Conservation (phyloP, 2,329 filamentous ascomycete species). For the Sporothrix mexicana region DNA sequence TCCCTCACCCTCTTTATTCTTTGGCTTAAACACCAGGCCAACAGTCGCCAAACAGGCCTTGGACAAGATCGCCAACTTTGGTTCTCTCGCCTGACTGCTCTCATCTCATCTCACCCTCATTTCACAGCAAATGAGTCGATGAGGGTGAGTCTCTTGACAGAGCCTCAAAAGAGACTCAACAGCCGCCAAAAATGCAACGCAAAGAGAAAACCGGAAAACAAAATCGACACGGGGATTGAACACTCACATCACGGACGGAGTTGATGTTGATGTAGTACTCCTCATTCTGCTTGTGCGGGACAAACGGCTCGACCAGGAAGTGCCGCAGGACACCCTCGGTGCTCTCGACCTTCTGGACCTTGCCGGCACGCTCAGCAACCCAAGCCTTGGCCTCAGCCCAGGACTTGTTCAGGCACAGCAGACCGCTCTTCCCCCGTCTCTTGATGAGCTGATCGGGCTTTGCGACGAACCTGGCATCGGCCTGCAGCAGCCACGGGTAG, state of each 20-base stretch:
- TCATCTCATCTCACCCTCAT: background rate
- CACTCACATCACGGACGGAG: slow-evolving; percentile 97
- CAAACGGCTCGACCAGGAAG: slow-evolving; percentile 98
- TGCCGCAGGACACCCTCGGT: slow-evolving; percentile 86
- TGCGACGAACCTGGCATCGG: slow-evolving; percentile 90
- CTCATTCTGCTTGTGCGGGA: slow-evolving; percentile 91
- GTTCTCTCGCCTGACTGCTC: background rate
- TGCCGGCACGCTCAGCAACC: slow-evolving; percentile 90
- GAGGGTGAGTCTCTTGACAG: background rate
- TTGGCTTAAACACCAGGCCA: background rate
- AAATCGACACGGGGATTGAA: slow-evolving; percentile 29
- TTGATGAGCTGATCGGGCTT: slow-evolving; percentile 99
- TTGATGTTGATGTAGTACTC: slow-evolving; percentile 99
- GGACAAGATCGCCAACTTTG: background rate
- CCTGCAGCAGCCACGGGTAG: slow-evolving; percentile 90
- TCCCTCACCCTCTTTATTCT: background rate
- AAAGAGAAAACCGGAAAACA: background rate
- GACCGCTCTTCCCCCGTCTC: slow-evolving; percentile 97
- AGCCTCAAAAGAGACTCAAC: background rate
- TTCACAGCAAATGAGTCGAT: background rate
- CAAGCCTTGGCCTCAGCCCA: slow-evolving; percentile 94
- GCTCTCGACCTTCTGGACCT: slow-evolving; percentile 91
- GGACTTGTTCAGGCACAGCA: slow-evolving; percentile 94
- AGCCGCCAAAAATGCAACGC: background rate
- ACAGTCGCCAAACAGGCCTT: background rate